Percentiles rank a stretch among this genome's conserved stretches.
phyloP scores from a whole-genome alignment of 78 protist species.

The Dictyostelium citrinum region DNA sequence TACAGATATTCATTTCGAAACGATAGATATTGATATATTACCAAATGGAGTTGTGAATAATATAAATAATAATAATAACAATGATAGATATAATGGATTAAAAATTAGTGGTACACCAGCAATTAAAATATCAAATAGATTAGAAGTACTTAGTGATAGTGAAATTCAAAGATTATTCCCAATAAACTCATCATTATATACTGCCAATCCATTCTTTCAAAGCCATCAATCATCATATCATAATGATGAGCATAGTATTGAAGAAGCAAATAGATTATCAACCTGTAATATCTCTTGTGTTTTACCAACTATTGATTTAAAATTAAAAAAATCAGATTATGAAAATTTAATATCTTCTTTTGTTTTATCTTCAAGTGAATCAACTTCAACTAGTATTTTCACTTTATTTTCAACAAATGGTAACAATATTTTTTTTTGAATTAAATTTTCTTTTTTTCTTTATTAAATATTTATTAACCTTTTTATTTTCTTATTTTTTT shows the following conservation, averaged over 20 bases:
- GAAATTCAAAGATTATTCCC: not conserved
- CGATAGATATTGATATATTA: not conserved
- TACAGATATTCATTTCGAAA: not conserved
- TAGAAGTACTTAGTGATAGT: not conserved
- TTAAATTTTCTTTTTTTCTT: not conserved
- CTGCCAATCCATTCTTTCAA: slow-evolving; percentile 15
- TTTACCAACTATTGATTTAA: slow-evolving; percentile 9
- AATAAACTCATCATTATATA: not conserved
- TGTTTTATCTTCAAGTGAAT: not conserved
- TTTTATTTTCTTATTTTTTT: not conserved
- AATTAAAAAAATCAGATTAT: slow-evolving; percentile 26
- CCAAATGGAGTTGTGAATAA: not conserved
- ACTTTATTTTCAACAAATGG: slow-evolving; percentile 2
- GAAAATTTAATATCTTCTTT: slow-evolving; percentile 11
- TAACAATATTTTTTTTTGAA: not conserved
- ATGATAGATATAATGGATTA: not conserved
- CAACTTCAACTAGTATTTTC: slow-evolving; percentile 21
- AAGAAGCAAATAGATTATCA: slow-evolving; percentile 18
- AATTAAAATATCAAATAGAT: not conserved
- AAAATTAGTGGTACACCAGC: not conserved
- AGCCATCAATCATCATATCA: not conserved
- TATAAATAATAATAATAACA: not conserved
- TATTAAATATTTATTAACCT: not conserved
- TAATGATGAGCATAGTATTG: not conserved
- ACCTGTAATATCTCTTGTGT: not conserved